Conservation (phyloP, 768 basidiomycete genomes). For the Tylopilus sp. region DNA sequence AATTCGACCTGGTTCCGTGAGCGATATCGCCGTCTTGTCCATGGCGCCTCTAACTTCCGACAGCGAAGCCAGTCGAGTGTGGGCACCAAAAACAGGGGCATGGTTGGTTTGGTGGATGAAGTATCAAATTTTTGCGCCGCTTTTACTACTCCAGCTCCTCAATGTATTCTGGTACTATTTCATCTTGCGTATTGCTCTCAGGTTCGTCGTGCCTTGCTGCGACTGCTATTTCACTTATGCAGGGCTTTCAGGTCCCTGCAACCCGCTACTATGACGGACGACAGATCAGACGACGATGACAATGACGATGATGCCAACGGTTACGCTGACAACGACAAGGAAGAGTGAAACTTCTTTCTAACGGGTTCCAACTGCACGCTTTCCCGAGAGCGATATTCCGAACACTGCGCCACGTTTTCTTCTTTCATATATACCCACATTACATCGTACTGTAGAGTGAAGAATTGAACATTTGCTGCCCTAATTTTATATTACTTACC, state of each 20-base stretch:
- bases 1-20: constrained; percentile 74
- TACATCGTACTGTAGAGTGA: constrained; percentile 6
- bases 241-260: constrained; percentile 46
- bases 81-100: constrained; percentile 57
- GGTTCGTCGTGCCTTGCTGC: constrained; percentile 44
- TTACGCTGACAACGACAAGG: constrained; percentile 27
- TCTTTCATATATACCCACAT: constrained; percentile 9
- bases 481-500: constrained; percentile 1
- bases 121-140: constrained; percentile 73
- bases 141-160: constrained; percentile 73
- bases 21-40: constrained; percentile 25
- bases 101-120: constrained; percentile 79
- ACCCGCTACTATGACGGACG: constrained; percentile 53
- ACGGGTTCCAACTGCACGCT: background rate
- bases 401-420: background rate
- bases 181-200: constrained; percentile 70
- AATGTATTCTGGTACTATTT: constrained; percentile 94
- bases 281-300: constrained; percentile 80
- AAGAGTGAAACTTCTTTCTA: constrained; percentile 23
- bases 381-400: constrained; percentile 3
- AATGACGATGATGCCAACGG: constrained; percentile 38
- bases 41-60: constrained; percentile 1
- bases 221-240: constrained; percentile 8
- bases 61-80: constrained; percentile 54
- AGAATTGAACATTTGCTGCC: background rate